Base-by-base conservation (phyloP, 257 asterid genomes). In the Ballota nigra region DNA sequence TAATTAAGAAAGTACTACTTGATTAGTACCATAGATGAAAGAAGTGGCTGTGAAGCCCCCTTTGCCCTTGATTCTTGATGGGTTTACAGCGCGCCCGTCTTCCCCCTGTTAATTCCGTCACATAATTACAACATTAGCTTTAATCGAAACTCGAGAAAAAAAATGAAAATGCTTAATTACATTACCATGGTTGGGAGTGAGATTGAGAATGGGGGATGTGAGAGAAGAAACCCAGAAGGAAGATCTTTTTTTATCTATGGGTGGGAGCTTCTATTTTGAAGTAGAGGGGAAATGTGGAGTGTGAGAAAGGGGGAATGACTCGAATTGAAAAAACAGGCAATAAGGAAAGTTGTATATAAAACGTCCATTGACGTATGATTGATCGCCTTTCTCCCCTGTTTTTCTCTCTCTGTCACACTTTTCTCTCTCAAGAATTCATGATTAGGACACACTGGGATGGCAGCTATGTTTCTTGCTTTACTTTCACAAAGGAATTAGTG, bases 1-100 rank as follows among this genome's bases (percentile, higher is more conserved):
- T 53, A 7, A 53, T 7, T 22, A 12, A 57, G 6, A 2, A 55
- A 55, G 4, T n/a, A n/a, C n/a, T n/a, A n/a, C n/a, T n/a, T n/a
- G n/a, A n/a, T n/a, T n/a, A 34, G 40, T 36, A 92, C 98, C 96
- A 33, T 80, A 92, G 11, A 92, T 51, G 79, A 92, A 92, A 19
- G 82, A 67, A 57, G 95, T 71, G 19, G 98, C 96, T 71, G 29
- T 80, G 77, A 86, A 88, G 49, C 97, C 98, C 1, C 98, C 98
- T 75, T 78, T 92, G 57, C 79, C 69, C 16, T 71, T 77, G 66
- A 31, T 55, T 22, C 68, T 49, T 13, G 73, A 47, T 22, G 80
- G 55, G 73, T 19, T 74, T n/a, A n/a, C n/a, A n/a, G n/a, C n/a
- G 26, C 0, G 56, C 11, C 75, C 71, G 15, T 83, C 86, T 29